Base-by-base conservation (phyloP, 768 basidiomycete species). In the Lentinula boryana region DNA sequence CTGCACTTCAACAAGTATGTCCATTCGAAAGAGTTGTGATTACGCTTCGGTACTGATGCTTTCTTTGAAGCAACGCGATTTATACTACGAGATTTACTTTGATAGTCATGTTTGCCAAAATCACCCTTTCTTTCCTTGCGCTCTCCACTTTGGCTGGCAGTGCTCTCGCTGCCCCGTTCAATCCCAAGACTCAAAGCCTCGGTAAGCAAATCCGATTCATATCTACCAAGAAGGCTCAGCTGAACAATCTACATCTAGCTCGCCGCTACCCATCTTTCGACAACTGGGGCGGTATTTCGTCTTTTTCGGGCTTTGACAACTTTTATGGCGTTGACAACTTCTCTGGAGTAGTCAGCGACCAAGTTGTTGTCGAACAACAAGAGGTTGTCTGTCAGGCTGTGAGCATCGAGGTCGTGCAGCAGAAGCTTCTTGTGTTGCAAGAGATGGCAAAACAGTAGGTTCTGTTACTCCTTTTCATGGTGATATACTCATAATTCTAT, bases 51-150 rank as follows among this genome's bases (percentile, higher is more conserved):
- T 3, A 21, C 35, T 52, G 51, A 40, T 21, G 5, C 27, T 53
- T 9, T 32, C 18, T 16, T 35, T 33, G 5, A 5, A 32, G 12
- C 23, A 52, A 52, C 4, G 46, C 46, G 8, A 21, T 10, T 18
- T 12, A 23, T 18, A 10, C 46, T 21, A 48, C 46, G 55, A 41
- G 13, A 16, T 13, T 56, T 31, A 41, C 21, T 56, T 40, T 35
- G 15, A 44, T 36, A 35, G 71, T 66, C 67, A 76, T 77, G 77
- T 76, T 78, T 67, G 68, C 71, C 59, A 76, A 75, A 64, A 67
- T 75, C 65, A 70, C 72, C 56, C 64, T 73, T 66, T 65, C 65
- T 56, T 67, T 70, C 46, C 56, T 75, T 65, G 67, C 69, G 65
- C 60, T 72, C 62, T 70, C 71, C 51, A 66, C 69, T 56, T 63